Conservation (phyloP, 1,284 basidiomycete genomes). For the Trametes hirsuta region DNA sequence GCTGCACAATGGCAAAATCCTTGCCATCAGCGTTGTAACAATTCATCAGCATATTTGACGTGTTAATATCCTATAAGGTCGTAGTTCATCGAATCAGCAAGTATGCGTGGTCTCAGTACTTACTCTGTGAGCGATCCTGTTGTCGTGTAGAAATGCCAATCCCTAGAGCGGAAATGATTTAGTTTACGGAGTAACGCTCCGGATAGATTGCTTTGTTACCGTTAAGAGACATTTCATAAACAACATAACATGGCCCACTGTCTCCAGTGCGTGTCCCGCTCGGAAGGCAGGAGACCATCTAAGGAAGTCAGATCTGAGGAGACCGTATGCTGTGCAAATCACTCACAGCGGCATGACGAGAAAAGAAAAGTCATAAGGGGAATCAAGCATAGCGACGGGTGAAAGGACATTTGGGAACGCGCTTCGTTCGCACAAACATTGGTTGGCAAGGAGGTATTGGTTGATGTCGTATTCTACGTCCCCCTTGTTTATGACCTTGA, state of each 20-base stretch:
- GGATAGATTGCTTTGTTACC: not conserved
- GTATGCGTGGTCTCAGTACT: not conserved
- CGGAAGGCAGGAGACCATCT: not conserved
- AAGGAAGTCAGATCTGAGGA: not conserved
- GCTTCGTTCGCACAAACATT: not conserved
- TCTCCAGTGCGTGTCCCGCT: not conserved
- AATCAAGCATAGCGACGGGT: slow-evolving; percentile 7
- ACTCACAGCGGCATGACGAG: slow-evolving; percentile 6
- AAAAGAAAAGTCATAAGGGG: slow-evolving; percentile 2
- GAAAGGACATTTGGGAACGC: not conserved
- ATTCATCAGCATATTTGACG: slow-evolving; percentile 5
- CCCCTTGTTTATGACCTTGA: not conserved
- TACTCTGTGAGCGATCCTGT: slow-evolving; percentile 2
- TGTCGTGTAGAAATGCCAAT: not conserved
- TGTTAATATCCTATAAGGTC: not conserved
- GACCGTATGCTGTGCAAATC: not conserved
- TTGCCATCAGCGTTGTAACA: not conserved
- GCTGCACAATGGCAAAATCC: not conserved
- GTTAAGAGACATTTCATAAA: slow-evolving; percentile 10
- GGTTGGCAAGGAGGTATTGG: not conserved
- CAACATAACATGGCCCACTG: not conserved
- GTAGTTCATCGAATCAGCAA: not conserved
- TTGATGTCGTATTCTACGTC: not conserved
- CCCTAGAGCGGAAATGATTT: not conserved
- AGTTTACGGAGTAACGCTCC: not conserved